Evolutionary conservation across 1,139 yeast species (phyloP), one percentile per base, ranked within the genome.

Genomic region (Yamadazyma siamensis): DNA sequence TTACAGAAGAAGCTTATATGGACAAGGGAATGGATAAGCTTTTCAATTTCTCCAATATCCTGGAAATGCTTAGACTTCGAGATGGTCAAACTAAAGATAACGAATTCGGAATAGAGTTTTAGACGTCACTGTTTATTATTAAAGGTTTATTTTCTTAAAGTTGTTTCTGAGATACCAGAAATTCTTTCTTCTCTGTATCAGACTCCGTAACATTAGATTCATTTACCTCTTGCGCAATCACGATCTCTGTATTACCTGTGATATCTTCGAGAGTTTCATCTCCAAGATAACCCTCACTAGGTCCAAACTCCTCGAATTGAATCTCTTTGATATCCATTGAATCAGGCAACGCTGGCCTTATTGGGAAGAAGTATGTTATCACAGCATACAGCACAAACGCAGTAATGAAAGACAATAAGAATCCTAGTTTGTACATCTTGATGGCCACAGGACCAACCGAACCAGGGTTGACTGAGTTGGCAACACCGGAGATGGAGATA

Each of bases 391-490:
- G 27, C 12, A 34, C 32, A 21, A 38, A 32, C 3, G 35, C 36
- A 26, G 33, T 24, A 4, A 11, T 15, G 19, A 38, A 38, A 4
- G 41, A 38, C 13, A 38, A 19, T 9, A 38, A 26, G 24, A 38
- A 38, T 10, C 41, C 41, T 8, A 38, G 31, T 10, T 28, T 27
- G 20, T 38, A 38, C 21, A 38, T 36, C 11, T 17, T 31, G 5
- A 36, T 25, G 9, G 41, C 36, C 15, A 32, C 41, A 4, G 20
- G 13, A 9, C 38, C 38, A 27, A 38, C 25, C 3, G 41, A 38
- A 3, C 41, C 41, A 18, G 41, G 40, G 4, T 21, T 27, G 8
- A 38, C 32, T 4, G 41, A 28, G 27, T 38, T 34, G 6, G 40
- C 26, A 15, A 38, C 41, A 15, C 41, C 41, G 12, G 38, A 29